Base-by-base conservation (phyloP, 75 land plant genomes). In the Adiantum capillusveneris region DNA sequence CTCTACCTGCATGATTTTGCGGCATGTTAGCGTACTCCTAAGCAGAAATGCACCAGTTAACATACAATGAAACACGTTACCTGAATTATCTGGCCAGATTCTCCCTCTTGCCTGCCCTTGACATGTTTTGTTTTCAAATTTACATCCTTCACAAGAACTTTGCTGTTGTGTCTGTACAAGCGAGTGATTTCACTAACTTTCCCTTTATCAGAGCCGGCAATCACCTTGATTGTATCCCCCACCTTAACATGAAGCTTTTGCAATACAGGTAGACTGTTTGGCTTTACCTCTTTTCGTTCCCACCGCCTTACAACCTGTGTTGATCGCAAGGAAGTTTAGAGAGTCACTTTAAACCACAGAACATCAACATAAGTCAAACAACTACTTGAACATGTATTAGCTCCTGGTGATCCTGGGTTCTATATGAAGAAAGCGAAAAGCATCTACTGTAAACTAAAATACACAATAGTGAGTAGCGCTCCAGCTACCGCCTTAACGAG, bases 51-150 rank as follows among this genome's bases (percentile, higher is more conserved):
- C 45, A 49, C 16, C 13, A 63, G 1, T 26, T 1, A 51, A 58
- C 31, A 63, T 46, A 21, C 57, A 11, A 49, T 21, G 13, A 53
- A 19, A 53, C 12, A 25, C 3, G 56, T 16, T 18, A 95, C 99
- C 96, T 90, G 83, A n/a, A 90, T 53, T 44, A 95, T 95, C 69
- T 95, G 88, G 48, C 99, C 96, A 34, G 78, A 79, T 57, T 95
- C 88, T 11, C 78, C 96, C 67, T 95, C 70, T 73, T 79, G 81
- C 67, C 55, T 86, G 58, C 85, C 79, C 69, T 95, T 95, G 70
- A 86, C 62, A 65, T 95, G 99, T 70, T 95, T 95, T 13, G 96
- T 95, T 75, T 86, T 90, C 57, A 95, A 58, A 76, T 95, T 95
- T 17, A 95, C 58, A n/a, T 90, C 91, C 59, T 81, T 86, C 0